Evolutionary conservation across 2,329 filamentous ascomycete species (phyloP).

Genomic region (Juglanconis juglandina): DNA sequence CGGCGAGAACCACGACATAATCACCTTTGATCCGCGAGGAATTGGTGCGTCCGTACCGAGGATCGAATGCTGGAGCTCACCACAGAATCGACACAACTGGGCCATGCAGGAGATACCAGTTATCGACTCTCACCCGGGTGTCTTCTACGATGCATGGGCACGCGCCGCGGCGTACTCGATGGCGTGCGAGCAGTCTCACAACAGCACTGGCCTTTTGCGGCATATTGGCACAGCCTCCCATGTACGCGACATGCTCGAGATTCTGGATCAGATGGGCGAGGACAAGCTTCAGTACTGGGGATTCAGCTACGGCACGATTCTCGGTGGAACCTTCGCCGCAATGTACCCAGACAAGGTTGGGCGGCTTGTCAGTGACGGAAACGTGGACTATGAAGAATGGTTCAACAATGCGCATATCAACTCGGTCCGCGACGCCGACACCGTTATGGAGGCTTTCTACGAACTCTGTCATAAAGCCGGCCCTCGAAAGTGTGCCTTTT

Average conservation of each 20-base stretch:
- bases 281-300: conserved; percentile 50
- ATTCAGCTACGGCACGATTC: conserved; percentile 51
- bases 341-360: conserved; percentile 50
- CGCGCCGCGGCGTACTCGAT: conserved; percentile 40
- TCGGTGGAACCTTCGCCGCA: conserved; percentile 50
- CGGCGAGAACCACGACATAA: conserved; percentile 46
- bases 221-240: conserved; percentile 43
- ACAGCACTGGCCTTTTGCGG: conserved; percentile 33
- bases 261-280: conserved; percentile 39
- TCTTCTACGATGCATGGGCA: conserved; percentile 43
- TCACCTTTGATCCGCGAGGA: conserved; percentile 51
- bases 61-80: conserved; percentile 48
- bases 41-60: conserved; percentile 48
- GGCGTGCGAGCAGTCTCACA: conserved; percentile 39
- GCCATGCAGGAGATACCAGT: conserved; percentile 40
- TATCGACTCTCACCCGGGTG: conserved; percentile 44
- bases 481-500: conserved; percentile 44
- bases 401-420: conserved; percentile 41
- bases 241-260: conserved; percentile 46
- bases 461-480: conserved; percentile 51
- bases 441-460: conserved; percentile 51
- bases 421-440: conserved; percentile 53
- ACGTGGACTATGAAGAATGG: conserved; percentile 55
- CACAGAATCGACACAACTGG: conserved; percentile 41
- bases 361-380: conserved; percentile 48